These are phyloP conservation scores for Fusarium sp. DNA, from an alignment of 2,329 filamentous ascomycete species.

Conservation along the genomic window DNA sequence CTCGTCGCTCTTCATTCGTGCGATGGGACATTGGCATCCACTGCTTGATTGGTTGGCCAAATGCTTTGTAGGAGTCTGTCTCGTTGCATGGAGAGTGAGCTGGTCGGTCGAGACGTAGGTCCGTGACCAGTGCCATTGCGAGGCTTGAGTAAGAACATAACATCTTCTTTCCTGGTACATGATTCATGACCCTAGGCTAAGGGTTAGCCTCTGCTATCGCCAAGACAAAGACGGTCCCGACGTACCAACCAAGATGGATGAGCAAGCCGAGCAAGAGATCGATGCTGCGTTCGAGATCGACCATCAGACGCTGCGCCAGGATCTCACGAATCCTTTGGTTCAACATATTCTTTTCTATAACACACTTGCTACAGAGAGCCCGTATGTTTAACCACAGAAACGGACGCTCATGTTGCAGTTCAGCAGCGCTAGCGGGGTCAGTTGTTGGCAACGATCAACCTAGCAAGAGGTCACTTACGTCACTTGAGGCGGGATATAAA, in stretches of 20 bases:
- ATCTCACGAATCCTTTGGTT: constrained; percentile 37
- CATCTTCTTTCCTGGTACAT: constrained; percentile 24
- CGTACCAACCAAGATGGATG: constrained; percentile 45
- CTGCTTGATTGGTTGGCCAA: constrained; percentile 33
- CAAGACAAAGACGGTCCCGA: background rate
- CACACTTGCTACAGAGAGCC: constrained; percentile 45
- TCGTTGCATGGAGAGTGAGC: constrained; percentile 29
- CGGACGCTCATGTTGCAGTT: constrained; percentile 51
- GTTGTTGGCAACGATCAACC: background rate
- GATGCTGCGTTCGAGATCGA: constrained; percentile 43
- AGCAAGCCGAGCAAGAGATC: constrained; percentile 48
- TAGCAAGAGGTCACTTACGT: constrained; percentile 17
- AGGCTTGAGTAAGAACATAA: constrained; percentile 28
- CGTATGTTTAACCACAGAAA: constrained; percentile 57
- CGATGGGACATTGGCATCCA: constrained; percentile 20
- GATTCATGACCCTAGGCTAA: constrained; percentile 28
- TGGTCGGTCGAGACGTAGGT: constrained; percentile 36
- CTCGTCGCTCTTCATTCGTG: constrained; percentile 53
- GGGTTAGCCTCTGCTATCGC: background rate
- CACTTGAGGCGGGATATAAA: constrained; percentile 35
- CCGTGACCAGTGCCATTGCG: constrained; percentile 32
- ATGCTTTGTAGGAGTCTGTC: constrained; percentile 25
- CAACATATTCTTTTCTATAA: constrained; percentile 40
- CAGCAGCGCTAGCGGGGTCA: constrained; percentile 25
- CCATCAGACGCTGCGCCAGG: constrained; percentile 43